Conservation (phyloP, 2,329 filamentous ascomycete species). For the Diaporthe amygdali region DNA sequence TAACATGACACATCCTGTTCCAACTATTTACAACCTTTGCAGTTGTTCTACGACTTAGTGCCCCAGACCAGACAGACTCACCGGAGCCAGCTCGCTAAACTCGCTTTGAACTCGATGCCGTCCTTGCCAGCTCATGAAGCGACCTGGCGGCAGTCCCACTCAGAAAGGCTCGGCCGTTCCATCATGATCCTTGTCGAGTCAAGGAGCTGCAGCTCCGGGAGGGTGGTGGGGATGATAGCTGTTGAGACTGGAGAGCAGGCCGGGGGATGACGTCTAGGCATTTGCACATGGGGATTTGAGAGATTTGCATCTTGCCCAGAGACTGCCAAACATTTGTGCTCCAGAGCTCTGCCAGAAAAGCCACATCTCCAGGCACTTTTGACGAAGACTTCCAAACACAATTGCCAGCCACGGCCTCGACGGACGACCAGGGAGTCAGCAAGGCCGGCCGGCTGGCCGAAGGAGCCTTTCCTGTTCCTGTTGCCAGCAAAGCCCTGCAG, state of each 20-base stretch:
- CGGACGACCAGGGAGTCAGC: neutral
- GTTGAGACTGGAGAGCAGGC: neutral
- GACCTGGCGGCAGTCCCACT: neutral
- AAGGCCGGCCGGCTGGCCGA: neutral
- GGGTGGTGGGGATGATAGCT: neutral
- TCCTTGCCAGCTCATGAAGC: neutral
- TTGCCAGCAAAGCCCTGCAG: neutral
- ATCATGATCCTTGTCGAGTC: neutral
- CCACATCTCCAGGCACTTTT: too few species aligned
- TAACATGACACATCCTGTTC: neutral
- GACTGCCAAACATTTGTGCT: neutral
- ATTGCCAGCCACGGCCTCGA: too few species aligned
- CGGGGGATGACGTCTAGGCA: neutral
- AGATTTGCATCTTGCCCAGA: neutral
- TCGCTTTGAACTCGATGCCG: too few species aligned
- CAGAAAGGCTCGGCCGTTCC: conserved; percentile 1
- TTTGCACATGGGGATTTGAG: neutral
- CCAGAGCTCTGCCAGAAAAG: neutral
- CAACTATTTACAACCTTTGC: neutral
- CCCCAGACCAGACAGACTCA: too few species aligned
- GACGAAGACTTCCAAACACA: too few species aligned
- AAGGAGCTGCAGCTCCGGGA: conserved; percentile 11
- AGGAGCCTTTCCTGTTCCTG: conserved; percentile 24
- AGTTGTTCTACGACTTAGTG: too few species aligned
- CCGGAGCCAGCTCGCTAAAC: neutral